phyloP scores from a whole-genome alignment of 106 monocot genomes.

The Dioscorea dumetorum region DNA sequence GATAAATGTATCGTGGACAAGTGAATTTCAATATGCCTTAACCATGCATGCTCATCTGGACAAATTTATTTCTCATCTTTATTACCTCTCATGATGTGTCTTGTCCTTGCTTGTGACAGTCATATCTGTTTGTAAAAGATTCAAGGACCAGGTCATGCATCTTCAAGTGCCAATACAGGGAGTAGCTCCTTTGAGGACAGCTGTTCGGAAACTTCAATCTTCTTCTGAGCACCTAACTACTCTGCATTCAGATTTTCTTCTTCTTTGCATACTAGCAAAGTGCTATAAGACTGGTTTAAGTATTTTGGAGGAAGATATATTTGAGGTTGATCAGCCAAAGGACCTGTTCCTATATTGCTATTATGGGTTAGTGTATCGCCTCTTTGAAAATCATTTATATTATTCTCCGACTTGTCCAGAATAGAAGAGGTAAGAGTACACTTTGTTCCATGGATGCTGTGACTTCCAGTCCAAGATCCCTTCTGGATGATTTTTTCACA shows the following conservation, averaged over 20 bases:
- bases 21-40: background rate
- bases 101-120: constrained; percentile 31
- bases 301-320: constrained; percentile 63
- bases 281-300: constrained; percentile 68
- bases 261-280: constrained; percentile 81
- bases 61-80: too few species aligned
- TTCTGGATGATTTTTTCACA: too few species aligned
- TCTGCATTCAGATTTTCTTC: constrained; percentile 86
- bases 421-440: too few species aligned
- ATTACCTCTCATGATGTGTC: background rate
- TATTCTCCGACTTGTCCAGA: too few species aligned
- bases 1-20: constrained; percentile 68
- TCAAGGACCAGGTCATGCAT: constrained; percentile 77
- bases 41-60: background rate
- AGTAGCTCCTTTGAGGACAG: constrained; percentile 70
- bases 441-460: too few species aligned
- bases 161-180: constrained; percentile 65
- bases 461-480: too few species aligned
- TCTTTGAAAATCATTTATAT: background rate
- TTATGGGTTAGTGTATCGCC: constrained; percentile 67
- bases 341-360: constrained; percentile 95
- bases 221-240: constrained; percentile 75
- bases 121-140: constrained; percentile 71
- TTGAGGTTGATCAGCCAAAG: constrained; percentile 81
- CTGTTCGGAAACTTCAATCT: constrained; percentile 64